Conservation (phyloP, 202 grass and related monocot genomes). For the Eragrostis tef region DNA sequence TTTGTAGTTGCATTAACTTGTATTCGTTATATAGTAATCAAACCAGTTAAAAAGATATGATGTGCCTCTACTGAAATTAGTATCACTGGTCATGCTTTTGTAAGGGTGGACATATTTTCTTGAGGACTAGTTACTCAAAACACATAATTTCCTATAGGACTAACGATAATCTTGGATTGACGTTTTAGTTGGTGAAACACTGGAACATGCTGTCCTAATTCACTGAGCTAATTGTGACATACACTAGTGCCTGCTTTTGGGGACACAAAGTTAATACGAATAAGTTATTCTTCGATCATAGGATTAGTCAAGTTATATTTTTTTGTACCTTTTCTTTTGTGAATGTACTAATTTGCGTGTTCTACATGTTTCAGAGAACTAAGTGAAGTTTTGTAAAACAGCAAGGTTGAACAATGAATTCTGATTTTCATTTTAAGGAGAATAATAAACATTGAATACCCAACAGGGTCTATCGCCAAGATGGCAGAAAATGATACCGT, state of each 20-base stretch:
- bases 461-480: constrained; percentile 33
- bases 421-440: constrained; percentile 12
- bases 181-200: constrained; percentile 16
- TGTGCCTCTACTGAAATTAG: constrained; percentile 8
- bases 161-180: constrained; percentile 15
- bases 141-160: constrained; percentile 3
- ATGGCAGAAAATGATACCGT: constrained; percentile 67
- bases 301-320: not conserved
- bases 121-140: not conserved
- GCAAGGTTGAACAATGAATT: constrained; percentile 30
- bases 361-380: constrained; percentile 26
- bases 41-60: constrained; percentile 2
- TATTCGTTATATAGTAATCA: not conserved
- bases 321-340: too few species aligned
- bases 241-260: not conserved
- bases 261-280: not conserved
- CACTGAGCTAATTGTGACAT: not conserved
- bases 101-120: not conserved
- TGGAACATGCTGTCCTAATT: not conserved
- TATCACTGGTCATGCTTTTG: constrained; percentile 3
- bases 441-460: constrained; percentile 43
- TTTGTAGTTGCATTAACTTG: not conserved
- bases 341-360: not conserved
- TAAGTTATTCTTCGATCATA: not conserved
- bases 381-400: constrained; percentile 18